Percentiles rank a stretch among this genome's conserved stretches.
Conservation (phyloP, 2,329 filamentous ascomycete species). For the Xylogone sp. region DNA sequence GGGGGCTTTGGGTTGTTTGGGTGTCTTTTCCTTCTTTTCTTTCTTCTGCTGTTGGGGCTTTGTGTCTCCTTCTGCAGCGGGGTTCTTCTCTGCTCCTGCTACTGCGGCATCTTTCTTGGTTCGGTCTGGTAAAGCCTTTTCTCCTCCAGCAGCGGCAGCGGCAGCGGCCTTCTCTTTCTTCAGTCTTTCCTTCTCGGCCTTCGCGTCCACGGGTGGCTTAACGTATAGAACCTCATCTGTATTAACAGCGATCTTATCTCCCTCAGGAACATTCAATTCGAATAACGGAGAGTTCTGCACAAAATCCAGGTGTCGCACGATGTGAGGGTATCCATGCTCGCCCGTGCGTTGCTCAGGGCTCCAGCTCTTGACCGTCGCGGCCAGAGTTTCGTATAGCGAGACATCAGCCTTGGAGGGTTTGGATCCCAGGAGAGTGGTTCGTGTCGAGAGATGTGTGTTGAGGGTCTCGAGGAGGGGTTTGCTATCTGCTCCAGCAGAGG, state of each 20-base stretch:
- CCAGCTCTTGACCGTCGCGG: constrained; percentile 76
- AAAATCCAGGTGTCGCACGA: constrained; percentile 89
- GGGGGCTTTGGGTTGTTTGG: constrained; percentile 66
- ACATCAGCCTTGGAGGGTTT: constrained; percentile 89
- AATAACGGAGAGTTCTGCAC: constrained; percentile 84
- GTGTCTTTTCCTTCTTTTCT: constrained; percentile 87
- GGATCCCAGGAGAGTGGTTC: constrained; percentile 82
- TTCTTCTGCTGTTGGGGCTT: constrained; percentile 55
- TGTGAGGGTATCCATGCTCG: constrained; percentile 82
- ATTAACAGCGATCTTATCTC: constrained; percentile 76
- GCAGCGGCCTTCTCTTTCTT: constrained; percentile 91
- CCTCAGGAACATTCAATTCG: constrained; percentile 63
- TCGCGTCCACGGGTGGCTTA: constrained; percentile 84
- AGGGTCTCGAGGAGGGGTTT: constrained; percentile 70
- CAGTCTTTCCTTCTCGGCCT: constrained; percentile 92
- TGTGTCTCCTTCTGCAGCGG: constrained; percentile 35
- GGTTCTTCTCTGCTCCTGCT: constrained; percentile 42
- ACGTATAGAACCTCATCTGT: constrained; percentile 77
- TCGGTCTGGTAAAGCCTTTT: constrained; percentile 21
- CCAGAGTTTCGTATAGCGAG: constrained; percentile 75
- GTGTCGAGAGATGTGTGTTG: constrained; percentile 82
- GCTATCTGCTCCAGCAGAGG: constrained; percentile 51
- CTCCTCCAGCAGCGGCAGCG: constrained; percentile 48
- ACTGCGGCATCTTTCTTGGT: constrained; percentile 35
- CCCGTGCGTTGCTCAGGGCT: constrained; percentile 82